Percentiles rank a stretch among this genome's conserved stretches.
Evolutionary conservation across 768 basidiomycete genomes (phyloP).

Genomic region (Serendipita sp.): DNA sequence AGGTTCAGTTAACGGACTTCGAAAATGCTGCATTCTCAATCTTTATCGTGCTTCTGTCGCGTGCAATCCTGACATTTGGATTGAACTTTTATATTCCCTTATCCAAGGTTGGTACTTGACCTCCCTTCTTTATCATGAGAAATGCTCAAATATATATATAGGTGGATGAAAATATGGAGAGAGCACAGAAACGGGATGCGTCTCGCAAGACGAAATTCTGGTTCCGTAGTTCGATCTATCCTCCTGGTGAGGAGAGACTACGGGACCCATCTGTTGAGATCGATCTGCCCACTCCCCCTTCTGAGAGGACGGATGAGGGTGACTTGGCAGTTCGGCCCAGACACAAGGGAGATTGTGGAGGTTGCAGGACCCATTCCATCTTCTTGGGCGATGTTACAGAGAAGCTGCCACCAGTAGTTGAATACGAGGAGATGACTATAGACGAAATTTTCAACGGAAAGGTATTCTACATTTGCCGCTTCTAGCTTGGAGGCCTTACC

Average conservation of each 20-base stretch:
- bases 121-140: neutral
- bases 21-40: conserved; percentile 96
- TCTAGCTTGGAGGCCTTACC: conserved; percentile 8
- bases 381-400: neutral
- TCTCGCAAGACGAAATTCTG: conserved; percentile 58
- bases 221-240: conserved; percentile 78
- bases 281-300: neutral
- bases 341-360: conserved; percentile 38
- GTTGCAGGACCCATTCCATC: neutral
- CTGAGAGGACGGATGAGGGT: neutral
- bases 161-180: conserved; percentile 95
- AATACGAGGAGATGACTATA: conserved; percentile 85
- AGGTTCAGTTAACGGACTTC: conserved; percentile 96
- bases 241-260: conserved; percentile 24
- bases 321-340: neutral
- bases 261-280: neutral
- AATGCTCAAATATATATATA: conserved; percentile 19
- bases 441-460: conserved; percentile 92
- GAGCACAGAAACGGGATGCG: conserved; percentile 75
- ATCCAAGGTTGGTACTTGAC: conserved; percentile 49
- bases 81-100: conserved; percentile 95
- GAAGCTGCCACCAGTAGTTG: conserved; percentile 42
- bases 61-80: conserved; percentile 81
- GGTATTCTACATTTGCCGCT: conserved; percentile 24
- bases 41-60: conserved; percentile 84